Conservation (phyloP, 2,329 filamentous ascomycete species). For the Mycosphaerella sp. region DNA sequence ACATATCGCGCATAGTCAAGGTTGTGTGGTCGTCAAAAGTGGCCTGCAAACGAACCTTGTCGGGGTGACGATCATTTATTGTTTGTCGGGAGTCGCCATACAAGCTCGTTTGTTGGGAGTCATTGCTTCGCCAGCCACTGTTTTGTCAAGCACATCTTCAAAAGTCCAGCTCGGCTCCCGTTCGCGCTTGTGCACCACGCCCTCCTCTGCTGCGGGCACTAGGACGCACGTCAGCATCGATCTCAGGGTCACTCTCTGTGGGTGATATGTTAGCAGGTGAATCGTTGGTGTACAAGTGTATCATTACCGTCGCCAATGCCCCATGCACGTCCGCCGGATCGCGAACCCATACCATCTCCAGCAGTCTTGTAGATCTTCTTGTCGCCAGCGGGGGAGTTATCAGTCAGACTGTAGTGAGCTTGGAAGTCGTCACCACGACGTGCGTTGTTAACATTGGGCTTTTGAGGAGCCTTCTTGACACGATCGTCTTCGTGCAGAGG, state of each 20-base stretch:
- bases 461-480: slow-evolving; percentile 41
- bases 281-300: not conserved
- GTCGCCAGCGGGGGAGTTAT: slow-evolving; percentile 48
- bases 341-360: slow-evolving; percentile 53
- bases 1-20: not conserved
- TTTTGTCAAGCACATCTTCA: slow-evolving; percentile 4
- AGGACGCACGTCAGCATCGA: slow-evolving; percentile 25
- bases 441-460: slow-evolving; percentile 66
- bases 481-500: slow-evolving; percentile 47
- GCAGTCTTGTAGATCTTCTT: slow-evolving; percentile 36
- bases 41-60: too few species aligned
- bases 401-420: slow-evolving; percentile 68
- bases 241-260: slow-evolving; percentile 40
- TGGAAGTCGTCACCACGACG: slow-evolving; percentile 71
- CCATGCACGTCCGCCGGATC: slow-evolving; percentile 44
- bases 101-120: not conserved
- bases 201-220: slow-evolving; percentile 22
- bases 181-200: slow-evolving; percentile 17
- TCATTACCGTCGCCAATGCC: slow-evolving; percentile 44
- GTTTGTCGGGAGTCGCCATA: not conserved
- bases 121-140: not conserved
- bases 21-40: not conserved
- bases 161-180: slow-evolving; percentile 21
- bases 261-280: not conserved
- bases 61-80: too few species aligned